Conservation (phyloP, 2,329 filamentous ascomycete genomes). For the Fusarium secorum region DNA sequence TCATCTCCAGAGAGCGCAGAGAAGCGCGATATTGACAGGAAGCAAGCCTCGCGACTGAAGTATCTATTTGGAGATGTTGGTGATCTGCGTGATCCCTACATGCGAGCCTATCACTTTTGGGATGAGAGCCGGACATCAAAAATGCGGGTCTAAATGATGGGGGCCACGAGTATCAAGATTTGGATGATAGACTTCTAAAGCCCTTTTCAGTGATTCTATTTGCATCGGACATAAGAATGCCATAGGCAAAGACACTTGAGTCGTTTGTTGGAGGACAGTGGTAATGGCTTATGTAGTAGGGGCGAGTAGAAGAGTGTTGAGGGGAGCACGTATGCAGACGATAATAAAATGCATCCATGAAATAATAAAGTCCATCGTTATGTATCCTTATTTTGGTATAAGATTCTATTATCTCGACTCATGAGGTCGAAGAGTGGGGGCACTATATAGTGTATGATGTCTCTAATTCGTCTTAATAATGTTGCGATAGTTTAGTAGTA, state of each 20-base stretch:
- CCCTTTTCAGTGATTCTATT: no score
- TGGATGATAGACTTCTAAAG: neutral
- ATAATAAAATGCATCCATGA: neutral
- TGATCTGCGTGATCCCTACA: no score
- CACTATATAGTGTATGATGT: neutral
- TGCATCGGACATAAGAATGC: neutral
- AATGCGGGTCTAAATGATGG: neutral
- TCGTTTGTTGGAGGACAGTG: rapidly evolving
- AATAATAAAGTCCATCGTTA: neutral
- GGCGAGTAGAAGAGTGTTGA: neutral
- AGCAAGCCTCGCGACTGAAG: neutral
- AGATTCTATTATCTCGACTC: neutral
- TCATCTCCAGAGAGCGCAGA: neutral
- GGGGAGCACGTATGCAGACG: neutral
- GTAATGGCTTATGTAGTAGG: neutral
- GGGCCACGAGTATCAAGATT: neutral
- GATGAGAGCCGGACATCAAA: neutral
- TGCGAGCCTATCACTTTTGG: neutral
- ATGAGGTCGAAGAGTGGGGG: neutral
- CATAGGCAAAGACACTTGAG: neutral
- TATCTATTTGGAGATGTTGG: neutral
- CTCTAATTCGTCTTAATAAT: neutral
- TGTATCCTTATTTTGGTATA: neutral
- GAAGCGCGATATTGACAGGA: neutral
- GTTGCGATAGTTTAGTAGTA: neutral